Percentiles rank a stretch among this genome's conserved stretches.
Evolutionary conservation across 352 stramenopile genomes (phyloP).

Genomic region (Phytophthora sojae): DNA sequence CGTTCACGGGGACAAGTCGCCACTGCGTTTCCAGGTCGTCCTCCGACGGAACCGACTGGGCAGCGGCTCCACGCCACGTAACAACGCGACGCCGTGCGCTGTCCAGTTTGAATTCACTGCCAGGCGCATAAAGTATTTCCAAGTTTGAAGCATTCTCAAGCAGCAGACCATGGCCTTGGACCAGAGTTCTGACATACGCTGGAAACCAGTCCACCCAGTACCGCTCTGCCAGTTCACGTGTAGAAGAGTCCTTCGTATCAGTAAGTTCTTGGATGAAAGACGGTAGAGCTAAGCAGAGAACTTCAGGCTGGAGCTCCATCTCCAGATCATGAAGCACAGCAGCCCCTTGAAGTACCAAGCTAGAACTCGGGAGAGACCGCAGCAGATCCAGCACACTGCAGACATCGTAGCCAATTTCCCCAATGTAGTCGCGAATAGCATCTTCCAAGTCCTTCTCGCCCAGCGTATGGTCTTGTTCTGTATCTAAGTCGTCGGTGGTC

Average conservation of each 20-base stretch:
- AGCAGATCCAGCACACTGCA: constrained; percentile 1
- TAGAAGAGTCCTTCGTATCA: neutral
- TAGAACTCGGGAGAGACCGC: neutral
- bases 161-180: neutral
- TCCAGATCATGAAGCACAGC: constrained; percentile 3
- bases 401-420: neutral
- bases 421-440: neutral
- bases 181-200: neutral
- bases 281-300: constrained; percentile 5
- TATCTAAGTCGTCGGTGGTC: no score
- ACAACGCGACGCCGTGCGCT: neutral
- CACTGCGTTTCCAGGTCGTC: neutral
- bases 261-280: constrained; percentile 1
- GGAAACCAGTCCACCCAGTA: constrained; percentile 2
- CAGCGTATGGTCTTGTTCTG: no score
- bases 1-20: neutral
- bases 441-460: neutral
- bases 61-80: neutral
- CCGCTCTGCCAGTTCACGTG: neutral
- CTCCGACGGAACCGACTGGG: neutral
- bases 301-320: constrained; percentile 5
- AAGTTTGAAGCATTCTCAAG: constrained; percentile 2
- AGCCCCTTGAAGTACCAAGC: neutral
- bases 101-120: neutral
- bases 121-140: neutral